Evolutionary conservation across 2,329 filamentous ascomycete species (phyloP).

Genomic region (Pseudocercospora vitis): DNA sequence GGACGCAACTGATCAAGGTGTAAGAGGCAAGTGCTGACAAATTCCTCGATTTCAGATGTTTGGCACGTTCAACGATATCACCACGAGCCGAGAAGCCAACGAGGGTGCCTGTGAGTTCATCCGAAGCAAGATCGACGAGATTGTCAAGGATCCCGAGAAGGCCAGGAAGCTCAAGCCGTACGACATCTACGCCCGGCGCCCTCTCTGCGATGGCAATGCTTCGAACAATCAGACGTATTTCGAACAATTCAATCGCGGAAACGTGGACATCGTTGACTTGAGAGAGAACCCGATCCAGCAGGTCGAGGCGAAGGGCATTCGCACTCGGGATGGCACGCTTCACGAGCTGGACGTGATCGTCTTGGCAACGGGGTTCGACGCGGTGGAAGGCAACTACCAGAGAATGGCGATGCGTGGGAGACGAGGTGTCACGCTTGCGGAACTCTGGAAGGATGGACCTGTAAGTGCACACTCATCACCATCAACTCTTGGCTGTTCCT

Average conservation of each 20-base stretch:
- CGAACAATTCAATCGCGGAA: conserved; percentile 45
- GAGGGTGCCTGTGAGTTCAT: conserved; percentile 58
- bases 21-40: not conserved
- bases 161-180: conserved; percentile 55
- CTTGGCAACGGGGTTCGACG: conserved; percentile 49
- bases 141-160: conserved; percentile 52
- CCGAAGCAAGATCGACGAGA: conserved; percentile 51
- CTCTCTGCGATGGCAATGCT: conserved; percentile 36
- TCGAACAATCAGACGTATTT: conserved; percentile 50
- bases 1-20: not conserved
- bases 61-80: conserved; percentile 54
- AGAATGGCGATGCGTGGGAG: conserved; percentile 37
- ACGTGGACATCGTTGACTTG: conserved; percentile 47
- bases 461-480: too few species aligned
- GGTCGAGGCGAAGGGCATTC: conserved; percentile 55
- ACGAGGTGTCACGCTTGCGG: conserved; percentile 32
- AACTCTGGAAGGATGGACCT: conserved; percentile 38
- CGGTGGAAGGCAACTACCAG: conserved; percentile 39
- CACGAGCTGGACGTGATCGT: conserved; percentile 47
- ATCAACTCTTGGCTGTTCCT: too few species aligned
- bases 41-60: conserved; percentile 44
- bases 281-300: conserved; percentile 45
- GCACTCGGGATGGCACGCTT: conserved; percentile 42
- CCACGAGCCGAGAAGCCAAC: conserved; percentile 52
- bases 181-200: conserved; percentile 49